phyloP scores from a whole-genome alignment of 768 basidiomycete genomes.

The Rossbeevera mucosa region DNA sequence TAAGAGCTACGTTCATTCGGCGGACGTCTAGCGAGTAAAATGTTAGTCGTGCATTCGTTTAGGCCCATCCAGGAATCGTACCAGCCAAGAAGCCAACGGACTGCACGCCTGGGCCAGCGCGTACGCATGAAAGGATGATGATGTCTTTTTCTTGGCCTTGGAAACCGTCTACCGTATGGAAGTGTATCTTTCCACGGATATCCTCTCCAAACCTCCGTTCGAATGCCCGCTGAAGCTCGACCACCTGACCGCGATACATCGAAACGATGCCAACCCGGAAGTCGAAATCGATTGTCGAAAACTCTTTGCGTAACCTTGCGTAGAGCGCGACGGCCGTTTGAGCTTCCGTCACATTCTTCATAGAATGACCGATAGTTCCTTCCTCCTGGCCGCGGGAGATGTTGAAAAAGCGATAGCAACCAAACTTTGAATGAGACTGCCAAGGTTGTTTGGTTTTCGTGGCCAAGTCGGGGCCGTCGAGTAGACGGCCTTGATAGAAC shows the following conservation, averaged over 20 bases:
- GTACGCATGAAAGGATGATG: constrained; percentile 95
- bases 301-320: constrained; percentile 62
- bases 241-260: constrained; percentile 91
- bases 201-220: constrained; percentile 63
- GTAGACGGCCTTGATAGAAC: constrained; percentile 78
- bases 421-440: constrained; percentile 76
- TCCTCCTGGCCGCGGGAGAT: constrained; percentile 63
- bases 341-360: constrained; percentile 73
- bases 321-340: constrained; percentile 75
- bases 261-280: constrained; percentile 71
- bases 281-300: constrained; percentile 48
- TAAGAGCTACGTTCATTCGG: constrained; percentile 98
- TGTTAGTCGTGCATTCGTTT: constrained; percentile 1
- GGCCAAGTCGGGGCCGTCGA: constrained; percentile 88
- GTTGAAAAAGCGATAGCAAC: constrained; percentile 88
- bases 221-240: constrained; percentile 69
- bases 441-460: constrained; percentile 77
- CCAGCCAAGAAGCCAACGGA: constrained; percentile 88
- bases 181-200: constrained; percentile 72
- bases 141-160: constrained; percentile 99
- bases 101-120: constrained; percentile 81
- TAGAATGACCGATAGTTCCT: constrained; percentile 53
- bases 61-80: constrained; percentile 24
- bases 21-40: constrained; percentile 50
- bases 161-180: constrained; percentile 98